phyloP scores from a whole-genome alignment of 2,329 filamentous ascomycete species.

The Ustulina deusta region DNA sequence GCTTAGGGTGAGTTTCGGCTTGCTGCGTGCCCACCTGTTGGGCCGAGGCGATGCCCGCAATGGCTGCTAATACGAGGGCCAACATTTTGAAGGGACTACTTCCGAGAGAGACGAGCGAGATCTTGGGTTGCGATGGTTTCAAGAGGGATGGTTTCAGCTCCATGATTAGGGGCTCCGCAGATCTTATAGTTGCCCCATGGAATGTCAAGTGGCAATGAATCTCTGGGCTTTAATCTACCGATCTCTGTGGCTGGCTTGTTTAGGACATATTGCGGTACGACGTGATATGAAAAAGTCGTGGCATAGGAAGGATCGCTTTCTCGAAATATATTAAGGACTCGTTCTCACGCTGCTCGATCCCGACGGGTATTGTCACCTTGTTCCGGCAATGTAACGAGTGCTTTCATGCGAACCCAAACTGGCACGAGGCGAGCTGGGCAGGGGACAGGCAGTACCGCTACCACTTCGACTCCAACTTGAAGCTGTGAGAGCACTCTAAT shows the following conservation, averaged over 20 bases:
- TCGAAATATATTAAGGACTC: conserved; percentile 44
- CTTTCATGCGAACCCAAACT: conserved; percentile 8
- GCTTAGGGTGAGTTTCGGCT: conserved; percentile 59
- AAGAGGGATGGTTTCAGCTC: conserved; percentile 35
- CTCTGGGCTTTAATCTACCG: conserved; percentile 25
- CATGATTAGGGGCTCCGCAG: conserved; percentile 31
- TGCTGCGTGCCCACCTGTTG: conserved; percentile 59
- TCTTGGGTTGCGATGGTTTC: conserved; percentile 28
- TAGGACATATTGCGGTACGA: conserved; percentile 41
- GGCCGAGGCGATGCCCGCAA: conserved; percentile 55
- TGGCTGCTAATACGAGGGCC: conserved; percentile 49
- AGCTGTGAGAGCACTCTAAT: neutral
- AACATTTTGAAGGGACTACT: conserved; percentile 46
- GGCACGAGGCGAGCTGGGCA: conserved; percentile 4
- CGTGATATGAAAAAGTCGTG: conserved; percentile 5
- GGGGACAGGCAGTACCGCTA: neutral
- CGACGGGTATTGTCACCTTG: conserved; percentile 38
- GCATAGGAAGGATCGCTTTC: conserved; percentile 29
- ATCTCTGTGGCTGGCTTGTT: conserved; percentile 40
- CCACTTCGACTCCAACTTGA: conserved; percentile 24
- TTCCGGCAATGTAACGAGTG: conserved; percentile 32
- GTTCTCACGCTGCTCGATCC: conserved; percentile 37
- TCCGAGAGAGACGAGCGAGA: conserved; percentile 28
- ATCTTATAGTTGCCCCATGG: conserved; percentile 44
- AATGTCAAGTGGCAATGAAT: neutral